Conservation (phyloP, 2,329 filamentous ascomycete genomes). For the Gyromitra esculenta region DNA sequence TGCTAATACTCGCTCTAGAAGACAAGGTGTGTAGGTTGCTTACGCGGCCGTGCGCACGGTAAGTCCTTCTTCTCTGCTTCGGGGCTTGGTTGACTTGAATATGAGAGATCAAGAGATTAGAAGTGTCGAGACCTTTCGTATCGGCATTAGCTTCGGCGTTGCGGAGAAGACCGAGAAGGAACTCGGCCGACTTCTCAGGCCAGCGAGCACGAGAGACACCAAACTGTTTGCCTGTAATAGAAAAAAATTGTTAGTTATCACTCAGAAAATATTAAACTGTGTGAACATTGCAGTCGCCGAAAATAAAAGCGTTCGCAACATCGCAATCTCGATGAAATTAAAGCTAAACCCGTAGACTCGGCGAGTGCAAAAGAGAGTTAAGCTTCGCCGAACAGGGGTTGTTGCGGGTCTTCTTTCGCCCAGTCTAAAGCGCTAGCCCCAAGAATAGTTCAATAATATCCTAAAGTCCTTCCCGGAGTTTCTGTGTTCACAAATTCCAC, state of each 20-base stretch:
- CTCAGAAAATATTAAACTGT: constrained; percentile 4
- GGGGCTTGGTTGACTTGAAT: constrained; percentile 99
- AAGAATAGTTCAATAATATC: background rate
- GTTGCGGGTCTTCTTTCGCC: background rate
- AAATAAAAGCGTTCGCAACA: background rate
- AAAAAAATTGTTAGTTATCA: constrained; percentile 19
- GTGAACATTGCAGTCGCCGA: constrained; percentile 20
- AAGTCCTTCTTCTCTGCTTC: constrained; percentile 98
- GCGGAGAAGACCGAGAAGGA: constrained; percentile 95
- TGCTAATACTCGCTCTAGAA: background rate
- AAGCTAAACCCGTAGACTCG: background rate
- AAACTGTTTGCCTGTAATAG: constrained; percentile 87
- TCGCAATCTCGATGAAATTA: background rate
- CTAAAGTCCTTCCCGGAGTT: background rate
- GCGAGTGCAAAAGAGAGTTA: background rate
- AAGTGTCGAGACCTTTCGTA: constrained; percentile 95
- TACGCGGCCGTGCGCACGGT: constrained; percentile 99
- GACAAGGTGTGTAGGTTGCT: constrained; percentile 62
- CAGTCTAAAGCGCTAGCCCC: background rate
- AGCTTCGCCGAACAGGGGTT: background rate
- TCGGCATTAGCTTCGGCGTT: constrained; percentile 98
- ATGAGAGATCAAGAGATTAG: constrained; percentile 98
- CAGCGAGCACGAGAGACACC: constrained; percentile 98
- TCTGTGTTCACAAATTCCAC: background rate
- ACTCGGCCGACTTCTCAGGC: constrained; percentile 99